These are phyloP conservation scores for Phytophthora pinifolia DNA, from an alignment of 352 stramenopile genomes.

Conservation along the genomic window DNA sequence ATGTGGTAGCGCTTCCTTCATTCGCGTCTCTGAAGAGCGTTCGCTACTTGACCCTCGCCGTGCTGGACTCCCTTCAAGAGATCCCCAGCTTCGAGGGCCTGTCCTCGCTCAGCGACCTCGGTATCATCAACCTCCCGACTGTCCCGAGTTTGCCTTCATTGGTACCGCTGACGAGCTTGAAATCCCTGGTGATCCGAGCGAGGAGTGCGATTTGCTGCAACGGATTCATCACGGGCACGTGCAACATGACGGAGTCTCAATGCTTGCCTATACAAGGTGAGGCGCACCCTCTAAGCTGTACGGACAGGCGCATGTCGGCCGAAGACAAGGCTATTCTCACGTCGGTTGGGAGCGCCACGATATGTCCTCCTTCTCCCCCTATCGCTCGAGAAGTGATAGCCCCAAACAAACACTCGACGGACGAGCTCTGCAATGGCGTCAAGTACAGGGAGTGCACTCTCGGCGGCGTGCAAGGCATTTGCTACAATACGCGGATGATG, in stretches of 20 bases:
- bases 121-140: constrained; percentile 18
- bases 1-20: constrained; percentile 30
- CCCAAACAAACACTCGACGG: constrained; percentile 28
- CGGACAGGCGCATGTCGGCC: constrained; percentile 1
- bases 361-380: constrained; percentile 1
- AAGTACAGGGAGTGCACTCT: constrained; percentile 34
- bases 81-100: constrained; percentile 21
- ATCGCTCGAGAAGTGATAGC: constrained; percentile 13
- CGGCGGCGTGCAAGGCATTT: constrained; percentile 30
- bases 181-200: constrained; percentile 14
- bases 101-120: constrained; percentile 12
- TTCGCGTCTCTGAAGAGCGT: constrained; percentile 21
- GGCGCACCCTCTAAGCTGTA: constrained; percentile 11
- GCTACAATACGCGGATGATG: constrained; percentile 39
- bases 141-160: constrained; percentile 14
- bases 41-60: constrained; percentile 25
- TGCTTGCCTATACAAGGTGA: constrained; percentile 22
- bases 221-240: constrained; percentile 19
- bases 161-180: constrained; percentile 2
- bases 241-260: constrained; percentile 19
- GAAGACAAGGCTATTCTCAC: constrained; percentile 18
- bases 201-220: constrained; percentile 32
- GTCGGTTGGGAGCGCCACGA: constrained; percentile 3
- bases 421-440: constrained; percentile 31
- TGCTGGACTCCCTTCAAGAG: constrained; percentile 5